These are phyloP conservation scores for Paramecium tetraurelia DNA, from an alignment of 73 alveolate species.

Conservation along the genomic window DNA sequence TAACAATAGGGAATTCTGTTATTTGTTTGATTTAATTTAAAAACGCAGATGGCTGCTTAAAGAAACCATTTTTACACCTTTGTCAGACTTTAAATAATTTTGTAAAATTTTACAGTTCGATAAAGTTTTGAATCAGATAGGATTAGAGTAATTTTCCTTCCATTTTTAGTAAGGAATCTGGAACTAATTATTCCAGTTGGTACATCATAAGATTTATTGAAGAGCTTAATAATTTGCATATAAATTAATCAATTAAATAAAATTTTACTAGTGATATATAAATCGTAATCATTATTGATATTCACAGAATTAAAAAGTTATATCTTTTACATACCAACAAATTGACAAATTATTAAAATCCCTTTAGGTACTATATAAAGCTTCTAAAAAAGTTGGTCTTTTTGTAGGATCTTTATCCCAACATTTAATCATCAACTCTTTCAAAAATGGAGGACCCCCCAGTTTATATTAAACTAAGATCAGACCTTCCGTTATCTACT, in stretches of 20 bases:
- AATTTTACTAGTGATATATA: background rate
- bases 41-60: background rate
- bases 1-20: background rate
- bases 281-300: background rate
- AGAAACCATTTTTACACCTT: background rate
- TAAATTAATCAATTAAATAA: background rate
- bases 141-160: background rate
- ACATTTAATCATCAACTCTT: background rate
- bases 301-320: background rate
- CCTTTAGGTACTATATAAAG: background rate
- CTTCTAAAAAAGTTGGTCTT: background rate
- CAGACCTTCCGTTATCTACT: slow-evolving; percentile 56
- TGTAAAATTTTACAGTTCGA: background rate
- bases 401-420: slow-evolving; percentile 15
- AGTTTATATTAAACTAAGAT: background rate
- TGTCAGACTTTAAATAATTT: background rate
- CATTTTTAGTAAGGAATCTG: slow-evolving; percentile 1
- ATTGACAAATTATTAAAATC: background rate
- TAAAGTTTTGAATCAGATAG: background rate
- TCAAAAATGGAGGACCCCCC: slow-evolving; percentile 13
- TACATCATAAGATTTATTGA: slow-evolving; percentile 30
- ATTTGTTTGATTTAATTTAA: background rate
- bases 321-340: background rate
- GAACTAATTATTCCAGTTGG: slow-evolving; percentile 15
- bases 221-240: background rate